A percentile compares a stretch with the other conserved stretches of the same genome.
Conservation (phyloP, 202 grass and related monocot genomes). For the Digitaria exilis region DNA sequence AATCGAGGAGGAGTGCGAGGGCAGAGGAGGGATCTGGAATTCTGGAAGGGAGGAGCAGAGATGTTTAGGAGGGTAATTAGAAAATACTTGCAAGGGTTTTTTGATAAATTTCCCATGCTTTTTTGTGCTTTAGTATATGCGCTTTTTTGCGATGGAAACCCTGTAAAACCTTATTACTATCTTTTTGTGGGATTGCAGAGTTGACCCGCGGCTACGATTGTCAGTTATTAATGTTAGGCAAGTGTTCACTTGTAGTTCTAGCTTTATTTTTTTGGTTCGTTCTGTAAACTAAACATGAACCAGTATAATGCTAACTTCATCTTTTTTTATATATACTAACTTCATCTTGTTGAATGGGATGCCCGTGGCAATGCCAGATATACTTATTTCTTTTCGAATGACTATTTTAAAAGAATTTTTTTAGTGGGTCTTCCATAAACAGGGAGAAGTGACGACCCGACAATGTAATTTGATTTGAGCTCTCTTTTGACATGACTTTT, state of each 20-base stretch:
- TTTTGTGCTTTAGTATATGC: neutral
- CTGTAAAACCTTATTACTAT: neutral
- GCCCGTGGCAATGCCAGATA: no score
- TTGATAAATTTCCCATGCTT: neutral
- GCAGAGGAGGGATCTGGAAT: constrained; percentile 35
- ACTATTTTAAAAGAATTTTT: no score
- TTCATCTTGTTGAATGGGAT: no score
- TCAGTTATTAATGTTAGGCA: neutral
- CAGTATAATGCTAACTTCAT: no score
- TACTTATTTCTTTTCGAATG: no score
- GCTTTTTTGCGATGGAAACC: neutral
- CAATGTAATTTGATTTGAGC: no score
- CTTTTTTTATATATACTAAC: no score
- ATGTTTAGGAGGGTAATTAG: neutral
- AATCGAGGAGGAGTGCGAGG: constrained; percentile 6
- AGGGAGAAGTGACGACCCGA: no score
- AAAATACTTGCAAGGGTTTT: neutral
- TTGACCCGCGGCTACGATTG: neutral
- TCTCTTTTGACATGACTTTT: no score
- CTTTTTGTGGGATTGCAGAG: neutral
- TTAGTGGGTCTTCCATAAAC: no score
- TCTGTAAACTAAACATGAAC: no score
- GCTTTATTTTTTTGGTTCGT: no score
- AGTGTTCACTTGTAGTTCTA: neutral
- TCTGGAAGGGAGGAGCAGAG: neutral